Evolutionary conservation across 805 yeast species (phyloP), one percentile per base, ranked within the genome.

Genomic region (Lachancea dasiensis): DNA sequence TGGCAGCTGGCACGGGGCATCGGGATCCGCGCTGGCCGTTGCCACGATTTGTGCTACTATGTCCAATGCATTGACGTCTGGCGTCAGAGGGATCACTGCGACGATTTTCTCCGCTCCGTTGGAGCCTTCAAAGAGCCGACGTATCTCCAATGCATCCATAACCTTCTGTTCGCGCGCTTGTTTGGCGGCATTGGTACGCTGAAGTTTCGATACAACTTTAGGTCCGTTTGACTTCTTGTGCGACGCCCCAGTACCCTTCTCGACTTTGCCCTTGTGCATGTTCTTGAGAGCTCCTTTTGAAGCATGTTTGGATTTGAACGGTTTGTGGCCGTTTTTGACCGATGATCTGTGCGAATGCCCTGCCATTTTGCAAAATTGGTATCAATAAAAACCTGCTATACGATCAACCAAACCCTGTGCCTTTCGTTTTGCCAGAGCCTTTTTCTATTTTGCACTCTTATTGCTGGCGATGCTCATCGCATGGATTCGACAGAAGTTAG

Each of bases 281-380:
- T 86, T 84, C 57, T 87, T 94, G 52, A 90, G 61, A 24, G 87
- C 76, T 43, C 95, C 83, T 57, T 92, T 92, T 10, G 95, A 76
- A 15, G 95, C 75, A 68, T 92, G 98, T 57, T 80, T 83, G 2
- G 95, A 76, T 59, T 92, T 94, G 72, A 86, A 94, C 7, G 89
- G 73, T 65, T 92, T 92, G 54, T 90, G 95, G 33, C 79, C 79
- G 55, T 79, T 80, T 62, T 86, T 90, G 31, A 85, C 65, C 3
- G 95, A 77, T 9, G 90, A 71, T 58, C 97, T 75, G 59, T 92
- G 97, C 6, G 86, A 75, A 60, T 81, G 83, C 51, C 84, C 84
- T 31, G 82, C 85, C 82, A 79, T 77, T 26, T n/a, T n/a, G n/a
- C n/a, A n/a, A n/a, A n/a, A n/a, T n/a, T n/a, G n/a, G n/a, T n/a